Conservation (phyloP, 768 basidiomycete species). For the Steccherinum ochraceum region DNA sequence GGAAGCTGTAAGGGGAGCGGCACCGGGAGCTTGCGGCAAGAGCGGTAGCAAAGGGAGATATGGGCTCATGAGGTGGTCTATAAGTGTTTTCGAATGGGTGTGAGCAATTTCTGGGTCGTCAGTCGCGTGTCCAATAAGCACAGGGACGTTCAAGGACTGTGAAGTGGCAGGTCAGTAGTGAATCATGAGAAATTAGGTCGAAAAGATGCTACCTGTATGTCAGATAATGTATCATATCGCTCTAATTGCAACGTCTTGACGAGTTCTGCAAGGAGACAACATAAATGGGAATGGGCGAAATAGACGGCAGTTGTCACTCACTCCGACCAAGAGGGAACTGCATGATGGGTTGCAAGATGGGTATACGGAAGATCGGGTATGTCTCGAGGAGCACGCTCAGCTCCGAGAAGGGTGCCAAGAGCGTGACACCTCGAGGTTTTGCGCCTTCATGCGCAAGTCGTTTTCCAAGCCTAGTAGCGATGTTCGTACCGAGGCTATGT, state of each 20-base stretch:
- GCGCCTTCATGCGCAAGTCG: conserved; percentile 35
- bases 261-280: conserved; percentile 33
- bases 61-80: conserved; percentile 60
- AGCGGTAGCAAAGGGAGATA: conserved; percentile 46
- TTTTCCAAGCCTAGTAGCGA: conserved; percentile 40
- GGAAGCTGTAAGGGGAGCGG: conserved; percentile 24
- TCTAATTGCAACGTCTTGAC: conserved; percentile 48
- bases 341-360: conserved; percentile 65
- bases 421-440: conserved; percentile 31
- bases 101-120: conserved; percentile 73
- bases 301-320: conserved; percentile 32
- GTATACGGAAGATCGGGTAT: conserved; percentile 62
- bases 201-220: conserved; percentile 44
- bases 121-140: conserved; percentile 68
- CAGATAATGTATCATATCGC: conserved; percentile 56
- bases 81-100: conserved; percentile 61
- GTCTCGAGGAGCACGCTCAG: conserved; percentile 49
- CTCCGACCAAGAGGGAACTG: conserved; percentile 55
- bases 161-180: neutral
- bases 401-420: conserved; percentile 35
- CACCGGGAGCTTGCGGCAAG: conserved; percentile 26
- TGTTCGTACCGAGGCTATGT: conserved; percentile 86
- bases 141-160: conserved; percentile 60
- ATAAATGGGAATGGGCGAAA: neutral
- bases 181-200: neutral